Evolutionary conservation across 805 yeast genomes (phyloP), one percentile per base, ranked within the genome.

Genomic region (Metschnikowia henanensis): DNA sequence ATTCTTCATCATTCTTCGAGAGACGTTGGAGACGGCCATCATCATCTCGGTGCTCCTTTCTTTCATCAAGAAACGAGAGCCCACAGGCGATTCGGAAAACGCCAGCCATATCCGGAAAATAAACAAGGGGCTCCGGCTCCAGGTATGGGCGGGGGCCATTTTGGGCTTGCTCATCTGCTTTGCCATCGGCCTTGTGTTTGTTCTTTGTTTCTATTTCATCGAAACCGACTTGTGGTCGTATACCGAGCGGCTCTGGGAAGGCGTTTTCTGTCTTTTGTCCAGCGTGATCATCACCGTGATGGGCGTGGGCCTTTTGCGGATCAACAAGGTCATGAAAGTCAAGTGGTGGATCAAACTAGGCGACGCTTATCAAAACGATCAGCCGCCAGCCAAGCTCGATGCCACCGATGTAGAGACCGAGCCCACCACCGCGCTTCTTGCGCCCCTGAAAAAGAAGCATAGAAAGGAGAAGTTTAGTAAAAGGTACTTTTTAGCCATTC

Each of bases 231-330:
- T 87, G 41, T 90, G 97, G 97, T 79, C 91, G 7, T 68, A 81
- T 47, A 84, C 96, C 31, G 97, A 90, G 61, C 80, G 94, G 56
- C 73, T 87, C 41, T 90, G 96, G 87, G 97, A 90, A 60, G 96
- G 96, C 6, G 65, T 82, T 0, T 81, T 90, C 58, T 84, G 92
- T 53, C 72, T 91, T 12, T 61, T 89, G 23, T 89, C 96, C 3
- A 79, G 94, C 16, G 56, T 84, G 1, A 80, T 90, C 46, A 90
- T 90, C 47, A 86, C 96, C 1, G 66, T 83, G 6, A 89, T 90
- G 97, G 97, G 97, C 0, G 58, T 88, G 26, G 85, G 92, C 42
- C 79, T 90, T 60, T 70, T 90, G 49, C 73, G 96, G 50, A 77
- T 90, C 60, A 87, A 90, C 53, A 83, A 85, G 59, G 69, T 71